Evolutionary conservation across 1,284 basidiomycete species (phyloP), one percentile per base, ranked within the genome.

Genomic region (Paramarasmius palmivorus): DNA sequence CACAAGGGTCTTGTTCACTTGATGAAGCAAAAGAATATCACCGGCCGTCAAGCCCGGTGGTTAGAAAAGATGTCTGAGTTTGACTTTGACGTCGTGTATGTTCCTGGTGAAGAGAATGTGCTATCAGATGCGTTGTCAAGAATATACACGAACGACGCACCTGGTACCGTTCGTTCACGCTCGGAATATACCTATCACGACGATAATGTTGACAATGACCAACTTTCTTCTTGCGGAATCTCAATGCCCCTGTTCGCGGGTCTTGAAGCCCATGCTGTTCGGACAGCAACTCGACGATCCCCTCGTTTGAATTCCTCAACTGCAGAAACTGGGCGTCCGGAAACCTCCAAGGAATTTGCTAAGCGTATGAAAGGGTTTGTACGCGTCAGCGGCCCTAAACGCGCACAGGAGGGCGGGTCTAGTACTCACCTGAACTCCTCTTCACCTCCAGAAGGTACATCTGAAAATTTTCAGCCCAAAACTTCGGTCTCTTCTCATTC

Each of bases 21-120:
- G 25, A 20, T 45, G 38, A 55, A 45, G 9, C 41, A 55, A 40
- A 58, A 59, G 39, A 50, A 50, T 4, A 23, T 61, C 10, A 58
- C 55, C 2, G 41, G 53, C 1, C 58, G 60, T 5, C 64, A 42
- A n/a, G n/a, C n/a, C n/a, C n/a, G n/a, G n/a, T n/a, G n/a, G n/a
- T n/a, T n/a, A n/a, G n/a, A n/a, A n/a, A 66, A 47, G 54, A 19
- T 59, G 5, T 25, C 38, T 2, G 49, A 54, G 14, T 59, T 50
- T 48, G 52, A 59, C 38, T 63, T 61, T 42, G 6, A 10, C 8
- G 41, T 42, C 1, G 41, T 23, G n/a, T 44, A 55, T 10, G 39
- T 57, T 1, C 45, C 39, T 1, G 53, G 53, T 1, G 19, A 20
- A 4, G 42, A 48, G 15, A 51, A 50, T 25, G 47, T 52, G 3